Percentiles rank a stretch among this genome's conserved stretches.
phyloP scores from a whole-genome alignment of 352 stramenopile species.

The Nannochloropsis limnetica region DNA sequence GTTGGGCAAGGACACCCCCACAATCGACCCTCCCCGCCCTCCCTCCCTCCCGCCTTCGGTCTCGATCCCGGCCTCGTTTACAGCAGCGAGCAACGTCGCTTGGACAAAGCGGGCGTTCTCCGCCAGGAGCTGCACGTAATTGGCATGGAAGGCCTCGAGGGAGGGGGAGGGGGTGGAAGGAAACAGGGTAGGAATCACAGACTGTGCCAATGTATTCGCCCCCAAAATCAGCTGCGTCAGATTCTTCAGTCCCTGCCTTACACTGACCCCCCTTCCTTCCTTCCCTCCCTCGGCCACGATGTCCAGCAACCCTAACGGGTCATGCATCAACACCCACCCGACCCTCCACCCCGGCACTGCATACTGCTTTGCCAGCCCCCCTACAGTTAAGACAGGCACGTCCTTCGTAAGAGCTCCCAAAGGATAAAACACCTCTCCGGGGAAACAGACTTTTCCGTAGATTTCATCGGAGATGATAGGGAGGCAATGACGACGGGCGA shows the following conservation, averaged over 20 bases:
- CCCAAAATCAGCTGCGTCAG: conserved; percentile 83
- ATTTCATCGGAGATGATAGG: conserved; percentile 81
- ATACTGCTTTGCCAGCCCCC: conserved; percentile 87
- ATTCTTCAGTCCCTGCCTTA: conserved; percentile 74
- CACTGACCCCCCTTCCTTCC: conserved; percentile 58
- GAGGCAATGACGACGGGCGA: conserved; percentile 72
- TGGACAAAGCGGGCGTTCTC: conserved; percentile 45
- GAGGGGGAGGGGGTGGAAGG: not conserved
- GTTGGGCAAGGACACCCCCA: not conserved
- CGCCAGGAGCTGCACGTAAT: conserved; percentile 40
- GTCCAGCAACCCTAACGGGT: conserved; percentile 50
- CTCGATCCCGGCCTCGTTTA: too few relatives aligned
- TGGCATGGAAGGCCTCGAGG: conserved; percentile 40
- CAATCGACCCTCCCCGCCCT: not conserved
- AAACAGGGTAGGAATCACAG: not conserved
- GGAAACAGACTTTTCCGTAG: conserved; percentile 67
- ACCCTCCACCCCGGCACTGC: conserved; percentile 85
- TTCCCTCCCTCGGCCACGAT: not conserved
- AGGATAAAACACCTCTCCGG: conserved; percentile 59
- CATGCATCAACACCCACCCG: conserved; percentile 86
- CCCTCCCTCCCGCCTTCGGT: conserved; percentile 9
- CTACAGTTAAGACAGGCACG: conserved; percentile 67
- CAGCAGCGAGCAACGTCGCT: not conserved
- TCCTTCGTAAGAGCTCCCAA: conserved; percentile 69
- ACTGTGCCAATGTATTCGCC: conserved; percentile 74